Percentiles rank a stretch among this genome's conserved stretches.
phyloP scores from a whole-genome alignment of 2,329 filamentous ascomycete genomes.

The Fusarium sp. region DNA sequence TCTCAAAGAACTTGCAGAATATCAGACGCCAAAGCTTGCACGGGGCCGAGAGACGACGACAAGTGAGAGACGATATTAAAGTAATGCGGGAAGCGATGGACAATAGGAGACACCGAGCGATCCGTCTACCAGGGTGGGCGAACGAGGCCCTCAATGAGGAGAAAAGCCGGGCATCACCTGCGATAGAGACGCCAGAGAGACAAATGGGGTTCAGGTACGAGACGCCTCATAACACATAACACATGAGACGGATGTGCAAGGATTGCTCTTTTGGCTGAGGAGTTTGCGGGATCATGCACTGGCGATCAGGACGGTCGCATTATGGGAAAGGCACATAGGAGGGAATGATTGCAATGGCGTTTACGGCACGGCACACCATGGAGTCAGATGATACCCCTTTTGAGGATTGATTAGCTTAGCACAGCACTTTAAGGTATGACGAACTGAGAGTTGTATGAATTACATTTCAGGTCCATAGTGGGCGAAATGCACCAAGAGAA shows the following conservation, averaged over 20 bases:
- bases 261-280: constrained; percentile 4
- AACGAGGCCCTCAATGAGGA: constrained; percentile 48
- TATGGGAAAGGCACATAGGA: constrained; percentile 3
- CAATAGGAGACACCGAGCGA: constrained; percentile 46
- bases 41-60: constrained; percentile 21
- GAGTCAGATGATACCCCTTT: constrained; percentile 42
- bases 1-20: constrained; percentile 53
- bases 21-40: constrained; percentile 45
- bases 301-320: neutral
- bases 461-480: neutral
- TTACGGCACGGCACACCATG: constrained; percentile 37
- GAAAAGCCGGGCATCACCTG: constrained; percentile 28
- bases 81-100: constrained; percentile 54
- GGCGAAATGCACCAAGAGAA: neutral
- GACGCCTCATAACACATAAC: constrained; percentile 1
- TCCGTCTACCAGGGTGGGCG: constrained; percentile 53
- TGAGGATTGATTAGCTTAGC: constrained; percentile 21
- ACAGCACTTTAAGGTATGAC: neutral
- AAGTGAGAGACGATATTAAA: constrained; percentile 50
- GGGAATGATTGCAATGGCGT: constrained; percentile 28
- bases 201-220: constrained; percentile 6
- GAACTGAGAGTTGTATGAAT: neutral
- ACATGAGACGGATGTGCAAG: neutral
- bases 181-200: constrained; percentile 19
- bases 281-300: constrained; percentile 16